Conservation (phyloP, 441 rosid genomes). For the Kokia cookei region DNA sequence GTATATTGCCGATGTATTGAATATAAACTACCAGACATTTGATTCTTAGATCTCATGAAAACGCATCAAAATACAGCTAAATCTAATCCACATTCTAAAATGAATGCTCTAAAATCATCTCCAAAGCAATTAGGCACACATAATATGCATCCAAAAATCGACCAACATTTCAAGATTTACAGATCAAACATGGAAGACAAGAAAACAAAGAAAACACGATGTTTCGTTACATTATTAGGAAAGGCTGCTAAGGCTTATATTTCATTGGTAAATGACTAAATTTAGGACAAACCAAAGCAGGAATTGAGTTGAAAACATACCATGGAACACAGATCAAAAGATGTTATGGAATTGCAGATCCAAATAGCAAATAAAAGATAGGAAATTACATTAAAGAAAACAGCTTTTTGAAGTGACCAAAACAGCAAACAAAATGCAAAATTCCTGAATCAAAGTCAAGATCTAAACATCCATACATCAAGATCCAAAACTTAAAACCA, state of each 20-base stretch:
- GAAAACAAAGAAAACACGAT: not conserved
- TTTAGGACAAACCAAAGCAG: not conserved
- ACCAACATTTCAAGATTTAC: not conserved
- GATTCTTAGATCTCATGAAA: not conserved
- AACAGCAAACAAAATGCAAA: not conserved
- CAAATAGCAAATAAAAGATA: not conserved
- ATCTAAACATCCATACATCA: not conserved
- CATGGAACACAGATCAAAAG: not conserved
- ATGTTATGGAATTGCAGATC: not conserved
- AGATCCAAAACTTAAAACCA: not conserved
- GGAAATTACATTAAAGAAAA: no score
- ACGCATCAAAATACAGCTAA: not conserved
- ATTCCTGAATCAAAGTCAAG: not conserved
- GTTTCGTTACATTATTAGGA: not conserved
- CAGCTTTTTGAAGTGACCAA: no score
- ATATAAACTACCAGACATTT: not conserved
- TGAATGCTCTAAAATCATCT: not conserved
- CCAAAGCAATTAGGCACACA: not conserved
- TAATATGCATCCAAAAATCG: not conserved
- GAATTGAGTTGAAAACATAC: not conserved
- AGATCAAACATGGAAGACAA: not conserved
- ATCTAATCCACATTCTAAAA: not conserved
- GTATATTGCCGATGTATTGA: not conserved
- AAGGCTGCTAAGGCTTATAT: not conserved
- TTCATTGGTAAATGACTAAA: not conserved